A percentile compares a stretch with the other conserved stretches of the same genome.
phyloP scores from a whole-genome alignment of 306 rosid genomes.

The Cotoneaster glaucophyllus region DNA sequence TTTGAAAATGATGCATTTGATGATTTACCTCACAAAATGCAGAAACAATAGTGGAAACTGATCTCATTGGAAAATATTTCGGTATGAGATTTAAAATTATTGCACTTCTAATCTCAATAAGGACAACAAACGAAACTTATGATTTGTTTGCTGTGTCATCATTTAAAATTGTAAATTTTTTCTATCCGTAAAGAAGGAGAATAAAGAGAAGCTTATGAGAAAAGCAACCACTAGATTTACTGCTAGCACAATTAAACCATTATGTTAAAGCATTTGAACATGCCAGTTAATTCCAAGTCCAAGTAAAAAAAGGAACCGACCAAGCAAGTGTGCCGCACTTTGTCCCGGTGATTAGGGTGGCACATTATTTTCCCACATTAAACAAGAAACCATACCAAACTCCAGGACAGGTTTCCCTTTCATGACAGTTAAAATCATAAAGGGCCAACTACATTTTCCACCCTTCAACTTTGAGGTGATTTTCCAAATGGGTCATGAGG shows the following conservation, averaged over 20 bases:
- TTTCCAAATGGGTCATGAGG: too few species aligned
- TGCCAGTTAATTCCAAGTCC: not conserved
- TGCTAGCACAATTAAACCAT: not conserved
- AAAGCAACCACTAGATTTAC: not conserved
- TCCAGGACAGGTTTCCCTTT: not conserved
- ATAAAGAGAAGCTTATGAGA: not conserved
- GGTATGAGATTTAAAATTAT: not conserved
- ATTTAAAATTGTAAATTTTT: not conserved
- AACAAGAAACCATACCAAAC: not conserved
- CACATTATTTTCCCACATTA: not conserved
- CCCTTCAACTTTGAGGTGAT: too few species aligned
- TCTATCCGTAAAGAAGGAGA: not conserved
- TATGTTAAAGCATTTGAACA: not conserved
- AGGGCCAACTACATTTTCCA: too few species aligned
- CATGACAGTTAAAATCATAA: not conserved
- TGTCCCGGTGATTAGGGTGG: not conserved
- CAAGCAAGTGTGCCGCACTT: too few species aligned
- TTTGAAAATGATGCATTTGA: not conserved
- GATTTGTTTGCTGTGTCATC: not conserved
- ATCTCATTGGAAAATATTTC: not conserved
- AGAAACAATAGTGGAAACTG: not conserved
- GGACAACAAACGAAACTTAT: not conserved
- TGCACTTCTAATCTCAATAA: not conserved
- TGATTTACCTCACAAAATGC: not conserved
- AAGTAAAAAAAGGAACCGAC: not conserved